Conservation (phyloP, 192 early-diverging fungal genomes). For the Coemansia sp. region DNA sequence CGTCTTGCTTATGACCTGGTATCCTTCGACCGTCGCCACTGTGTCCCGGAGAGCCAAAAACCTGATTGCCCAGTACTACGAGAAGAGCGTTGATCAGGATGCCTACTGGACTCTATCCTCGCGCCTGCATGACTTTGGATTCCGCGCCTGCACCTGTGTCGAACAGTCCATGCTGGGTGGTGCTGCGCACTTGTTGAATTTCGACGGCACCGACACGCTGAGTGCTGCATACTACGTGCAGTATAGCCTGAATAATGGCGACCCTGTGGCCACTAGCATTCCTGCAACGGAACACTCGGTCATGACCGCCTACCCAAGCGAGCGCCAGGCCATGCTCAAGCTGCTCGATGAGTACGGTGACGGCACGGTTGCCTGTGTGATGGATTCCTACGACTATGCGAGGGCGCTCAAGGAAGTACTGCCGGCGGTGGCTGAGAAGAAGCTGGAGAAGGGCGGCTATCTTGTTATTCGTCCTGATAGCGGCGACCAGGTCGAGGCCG, state of each 20-base stretch:
- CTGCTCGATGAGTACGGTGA: conserved; percentile 65
- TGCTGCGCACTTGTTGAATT: conserved; percentile 80
- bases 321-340: conserved; percentile 66
- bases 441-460: conserved; percentile 73
- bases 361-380: conserved; percentile 79
- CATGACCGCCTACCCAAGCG: conserved; percentile 72
- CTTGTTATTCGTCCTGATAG: conserved; percentile 82
- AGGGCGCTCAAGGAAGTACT: conserved; percentile 69
- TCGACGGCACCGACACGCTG: conserved; percentile 77
- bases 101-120: conserved; percentile 53
- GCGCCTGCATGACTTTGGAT: conserved; percentile 89
- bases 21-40: conserved; percentile 83
- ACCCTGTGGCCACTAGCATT: conserved; percentile 70
- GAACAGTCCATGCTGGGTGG: conserved; percentile 87
- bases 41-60: conserved; percentile 65
- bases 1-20: conserved; percentile 80
- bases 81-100: conserved; percentile 61
- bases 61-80: conserved; percentile 60
- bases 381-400: conserved; percentile 88
- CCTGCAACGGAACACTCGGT: conserved; percentile 91
- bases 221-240: conserved; percentile 77
- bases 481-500: conserved; percentile 74
- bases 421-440: conserved; percentile 62
- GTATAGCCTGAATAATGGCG: conserved; percentile 67
- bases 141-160: conserved; percentile 79